Percentiles rank a stretch among this genome's conserved stretches.
Conservation (phyloP, 805 yeast species). For the Kodamaea kaohsiungensis region DNA sequence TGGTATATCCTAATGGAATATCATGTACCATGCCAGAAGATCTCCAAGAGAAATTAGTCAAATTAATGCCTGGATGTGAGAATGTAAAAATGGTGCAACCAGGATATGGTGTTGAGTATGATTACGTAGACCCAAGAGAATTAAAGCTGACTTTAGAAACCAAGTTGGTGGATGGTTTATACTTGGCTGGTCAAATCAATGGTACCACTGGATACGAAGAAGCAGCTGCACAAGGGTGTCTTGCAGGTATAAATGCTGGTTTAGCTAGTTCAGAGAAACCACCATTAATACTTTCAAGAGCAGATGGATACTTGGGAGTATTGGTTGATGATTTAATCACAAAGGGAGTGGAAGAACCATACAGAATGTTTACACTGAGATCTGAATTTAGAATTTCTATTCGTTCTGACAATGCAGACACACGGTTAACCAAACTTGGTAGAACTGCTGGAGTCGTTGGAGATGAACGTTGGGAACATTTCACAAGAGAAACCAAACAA, state of each 20-base stretch:
- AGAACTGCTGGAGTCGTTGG: constrained; percentile 64
- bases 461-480: constrained; percentile 55
- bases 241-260: constrained; percentile 97
- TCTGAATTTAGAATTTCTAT: constrained; percentile 90
- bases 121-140: constrained; percentile 92
- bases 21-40: constrained; percentile 96
- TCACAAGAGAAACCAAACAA: constrained; percentile 40
- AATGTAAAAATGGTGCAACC: constrained; percentile 88
- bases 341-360: constrained; percentile 95
- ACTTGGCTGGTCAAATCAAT: constrained; percentile 93
- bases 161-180: constrained; percentile 73
- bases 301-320: constrained; percentile 91
- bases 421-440: constrained; percentile 74
- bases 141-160: constrained; percentile 78
- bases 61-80: constrained; percentile 84
- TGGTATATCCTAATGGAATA: constrained; percentile 96
- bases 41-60: constrained; percentile 73
- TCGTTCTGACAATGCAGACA: constrained; percentile 92
- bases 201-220: constrained; percentile 99
- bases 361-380: constrained; percentile 96
- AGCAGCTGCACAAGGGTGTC: constrained; percentile 94
- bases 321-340: constrained; percentile 91
- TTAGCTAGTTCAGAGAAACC: constrained; percentile 45
- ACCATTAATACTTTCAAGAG: constrained; percentile 58
- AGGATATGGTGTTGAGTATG: constrained; percentile 99